A percentile compares a stretch with the other conserved stretches of the same genome.
These are phyloP conservation scores for Ceratocystis eucalypticola DNA, from an alignment of 2,329 filamentous ascomycete genomes.

Conservation along the genomic window DNA sequence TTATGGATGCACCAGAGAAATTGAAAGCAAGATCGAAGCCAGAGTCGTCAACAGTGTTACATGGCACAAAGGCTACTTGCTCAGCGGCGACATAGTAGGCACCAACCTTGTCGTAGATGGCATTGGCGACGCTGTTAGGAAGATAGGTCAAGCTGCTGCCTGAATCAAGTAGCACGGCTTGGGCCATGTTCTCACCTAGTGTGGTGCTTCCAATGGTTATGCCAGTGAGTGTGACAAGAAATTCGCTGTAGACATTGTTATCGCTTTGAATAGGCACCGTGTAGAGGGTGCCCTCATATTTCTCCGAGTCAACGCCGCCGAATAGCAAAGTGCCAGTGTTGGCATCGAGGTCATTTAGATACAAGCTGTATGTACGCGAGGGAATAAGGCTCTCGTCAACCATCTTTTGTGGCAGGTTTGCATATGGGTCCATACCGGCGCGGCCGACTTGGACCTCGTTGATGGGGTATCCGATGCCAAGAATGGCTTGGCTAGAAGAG, in stretches of 20 bases:
- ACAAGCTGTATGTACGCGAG: slow-evolving; percentile 59
- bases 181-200: slow-evolving; percentile 36
- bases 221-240: slow-evolving; percentile 55
- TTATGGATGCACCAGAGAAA: slow-evolving; percentile 40
- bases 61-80: slow-evolving; percentile 49
- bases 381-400: slow-evolving; percentile 46
- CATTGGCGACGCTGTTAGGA: slow-evolving; percentile 39
- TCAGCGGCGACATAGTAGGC: slow-evolving; percentile 42
- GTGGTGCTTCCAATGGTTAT: slow-evolving; percentile 34
- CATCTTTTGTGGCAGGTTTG: slow-evolving; percentile 56
- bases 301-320: slow-evolving; percentile 56
- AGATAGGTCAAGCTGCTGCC: slow-evolving; percentile 56
- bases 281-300: slow-evolving; percentile 48
- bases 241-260: slow-evolving; percentile 42
- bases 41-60: slow-evolving; percentile 35
- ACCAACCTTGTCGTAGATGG: slow-evolving; percentile 44
- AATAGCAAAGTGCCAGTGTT: slow-evolving; percentile 57
- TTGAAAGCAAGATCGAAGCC: slow-evolving; percentile 31
- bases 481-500: slow-evolving; percentile 53
- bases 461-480: slow-evolving; percentile 68
- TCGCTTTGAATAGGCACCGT: slow-evolving; percentile 53
- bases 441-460: slow-evolving; percentile 65
- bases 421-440: slow-evolving; percentile 41
- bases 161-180: slow-evolving; percentile 57
- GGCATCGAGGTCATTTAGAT: slow-evolving; percentile 58